Base-by-base conservation (phyloP, 2,329 filamentous ascomycete species). In the Plectosphaerella plurivora region DNA sequence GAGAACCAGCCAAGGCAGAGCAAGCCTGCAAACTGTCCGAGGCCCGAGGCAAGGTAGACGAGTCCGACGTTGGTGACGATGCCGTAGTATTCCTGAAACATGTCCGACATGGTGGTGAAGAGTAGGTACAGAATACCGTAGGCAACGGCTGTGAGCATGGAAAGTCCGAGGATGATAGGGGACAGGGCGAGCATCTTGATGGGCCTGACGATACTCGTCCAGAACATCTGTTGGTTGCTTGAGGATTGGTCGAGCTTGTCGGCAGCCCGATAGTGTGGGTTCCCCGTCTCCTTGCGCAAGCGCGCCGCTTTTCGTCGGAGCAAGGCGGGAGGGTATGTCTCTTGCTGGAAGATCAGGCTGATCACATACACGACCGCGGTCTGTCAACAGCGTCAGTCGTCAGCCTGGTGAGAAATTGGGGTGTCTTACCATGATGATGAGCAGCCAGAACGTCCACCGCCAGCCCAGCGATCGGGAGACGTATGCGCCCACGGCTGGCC, bases 41-140 rank as follows among this genome's bases (percentile, higher is more conserved):
- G n/a, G n/a, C n/a, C n/a, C n/a, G n/a, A n/a, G n/a, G n/a, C n/a
- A n/a, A n/a, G n/a, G n/a, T n/a, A n/a, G n/a, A n/a, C n/a, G n/a
- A n/a, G n/a, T n/a, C n/a, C n/a, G n/a, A n/a, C n/a, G n/a, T n/a
- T n/a, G n/a, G n/a, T n/a, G n/a, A n/a, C n/a, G n/a, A n/a, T n/a
- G n/a, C n/a, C n/a, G n/a, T n/a, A n/a, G n/a, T n/a, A n/a, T n/a
- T n/a, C n/a, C n/a, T n/a, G n/a, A n/a, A n/a, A n/a, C n/a, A n/a
- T n/a, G n/a, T n/a, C n/a, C n/a, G n/a, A n/a, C n/a, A n/a, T n/a
- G n/a, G 79, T 81, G 1, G 79, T 79, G 58, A 83, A 75, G n/a
- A 82, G 65, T 1, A 69, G 74, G 55, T 82, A 85, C 1, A 84
- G 59, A 41, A 81, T 76, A 1, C 79, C 81, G 57, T 82, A 84